Percentiles rank a stretch among this genome's conserved stretches.
Evolutionary conservation across 345 rosid genomes (phyloP).

Genomic region (Dipteronia sinensis): DNA sequence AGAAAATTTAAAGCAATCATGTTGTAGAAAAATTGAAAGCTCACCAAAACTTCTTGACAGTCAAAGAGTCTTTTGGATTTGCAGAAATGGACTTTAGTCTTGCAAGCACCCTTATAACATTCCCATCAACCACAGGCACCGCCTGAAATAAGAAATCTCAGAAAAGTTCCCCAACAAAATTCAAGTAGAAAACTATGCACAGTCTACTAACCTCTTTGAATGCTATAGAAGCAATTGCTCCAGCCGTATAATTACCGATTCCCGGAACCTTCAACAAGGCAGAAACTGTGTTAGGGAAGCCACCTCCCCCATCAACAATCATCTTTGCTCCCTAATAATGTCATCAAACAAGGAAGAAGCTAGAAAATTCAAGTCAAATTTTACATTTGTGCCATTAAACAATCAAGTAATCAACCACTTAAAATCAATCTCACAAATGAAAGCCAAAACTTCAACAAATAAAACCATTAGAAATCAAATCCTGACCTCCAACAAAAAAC

Average conservation of each 20-base stretch:
- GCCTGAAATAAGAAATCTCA: slow-evolving; percentile 42
- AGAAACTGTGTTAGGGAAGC: slow-evolving; percentile 56
- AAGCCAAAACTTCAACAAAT: neutral
- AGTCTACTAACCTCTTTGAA: slow-evolving; percentile 60
- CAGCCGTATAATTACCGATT: slow-evolving; percentile 76
- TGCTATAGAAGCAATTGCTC: slow-evolving; percentile 77
- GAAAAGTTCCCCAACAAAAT: slow-evolving; percentile 1
- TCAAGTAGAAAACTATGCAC: slow-evolving; percentile 16
- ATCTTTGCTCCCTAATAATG: slow-evolving; percentile 66
- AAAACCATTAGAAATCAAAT: neutral
- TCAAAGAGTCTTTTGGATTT: slow-evolving; percentile 71
- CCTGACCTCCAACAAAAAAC: slow-evolving; percentile 84
- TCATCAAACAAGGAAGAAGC: neutral
- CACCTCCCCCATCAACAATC: slow-evolving; percentile 47
- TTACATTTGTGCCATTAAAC: neutral
- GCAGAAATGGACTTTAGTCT: slow-evolving; percentile 79
- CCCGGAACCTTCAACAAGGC: slow-evolving; percentile 62
- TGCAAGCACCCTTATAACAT: slow-evolving; percentile 68
- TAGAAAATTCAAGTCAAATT: neutral
- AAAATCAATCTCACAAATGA: neutral
- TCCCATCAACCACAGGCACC: slow-evolving; percentile 75
- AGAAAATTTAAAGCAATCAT: slow-evolving; percentile 4
- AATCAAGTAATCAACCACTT: neutral
- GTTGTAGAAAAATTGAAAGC: slow-evolving; percentile 16
- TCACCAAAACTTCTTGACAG: slow-evolving; percentile 75